Conservation (phyloP, 371 early-diverging fungal species). For the Mortierella sp. region DNA sequence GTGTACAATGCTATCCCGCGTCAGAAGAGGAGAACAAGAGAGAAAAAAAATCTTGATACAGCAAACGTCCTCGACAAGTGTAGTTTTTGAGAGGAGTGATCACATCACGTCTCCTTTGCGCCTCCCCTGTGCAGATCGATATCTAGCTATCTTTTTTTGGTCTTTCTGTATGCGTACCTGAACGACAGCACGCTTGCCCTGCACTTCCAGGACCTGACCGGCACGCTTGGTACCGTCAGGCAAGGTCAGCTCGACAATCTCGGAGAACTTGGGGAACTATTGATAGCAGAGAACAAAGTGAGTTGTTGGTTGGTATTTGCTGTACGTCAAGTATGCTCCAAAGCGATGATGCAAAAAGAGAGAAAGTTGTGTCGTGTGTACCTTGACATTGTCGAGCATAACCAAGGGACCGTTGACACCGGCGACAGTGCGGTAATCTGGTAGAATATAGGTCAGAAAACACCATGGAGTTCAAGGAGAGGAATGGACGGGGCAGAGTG, state of each 20-base stretch:
- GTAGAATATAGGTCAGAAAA: background rate
- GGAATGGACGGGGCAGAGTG: constrained; percentile 16
- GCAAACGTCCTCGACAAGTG: constrained; percentile 15
- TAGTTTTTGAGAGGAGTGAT: constrained; percentile 28
- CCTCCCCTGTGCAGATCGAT: background rate
- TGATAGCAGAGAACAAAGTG: constrained; percentile 15
- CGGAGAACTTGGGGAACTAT: constrained; percentile 97
- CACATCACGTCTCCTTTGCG: constrained; percentile 22
- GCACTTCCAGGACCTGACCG: constrained; percentile 99
- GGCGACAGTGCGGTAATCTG: constrained; percentile 98
- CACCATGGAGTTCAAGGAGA: constrained; percentile 11
- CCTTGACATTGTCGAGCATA: constrained; percentile 99
- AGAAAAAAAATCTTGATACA: background rate
- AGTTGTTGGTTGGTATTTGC: background rate
- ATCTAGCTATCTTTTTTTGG: background rate
- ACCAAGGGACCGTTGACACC: constrained; percentile 99
- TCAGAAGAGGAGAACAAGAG: constrained; percentile 3
- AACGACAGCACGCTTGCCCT: constrained; percentile 98
- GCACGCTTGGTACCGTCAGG: constrained; percentile 97
- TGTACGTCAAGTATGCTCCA: background rate
- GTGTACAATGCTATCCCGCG: constrained; percentile 5
- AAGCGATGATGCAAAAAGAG: background rate
- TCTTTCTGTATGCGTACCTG: constrained; percentile 77
- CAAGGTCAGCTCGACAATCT: constrained; percentile 99
- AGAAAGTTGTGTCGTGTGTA: constrained; percentile 47